A percentile compares a stretch with the other conserved stretches of the same genome.
phyloP scores from a whole-genome alignment of 2,329 filamentous ascomycete genomes.

The Nemania sp. region DNA sequence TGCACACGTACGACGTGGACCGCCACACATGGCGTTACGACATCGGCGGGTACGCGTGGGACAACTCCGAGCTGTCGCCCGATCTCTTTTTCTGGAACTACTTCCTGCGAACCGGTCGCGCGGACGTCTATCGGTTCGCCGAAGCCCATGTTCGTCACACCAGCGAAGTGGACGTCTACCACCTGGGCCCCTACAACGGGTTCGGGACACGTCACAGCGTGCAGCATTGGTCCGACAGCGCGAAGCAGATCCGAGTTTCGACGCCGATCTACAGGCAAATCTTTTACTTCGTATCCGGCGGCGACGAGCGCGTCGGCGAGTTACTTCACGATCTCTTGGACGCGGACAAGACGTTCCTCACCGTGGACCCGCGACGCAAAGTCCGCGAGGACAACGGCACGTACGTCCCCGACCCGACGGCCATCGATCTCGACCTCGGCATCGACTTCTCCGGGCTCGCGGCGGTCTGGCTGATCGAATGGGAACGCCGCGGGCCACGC shows the following conservation, averaged over 20 bases:
- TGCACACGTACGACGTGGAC: constrained; percentile 64
- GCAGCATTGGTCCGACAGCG: constrained; percentile 64
- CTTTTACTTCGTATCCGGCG: constrained; percentile 61
- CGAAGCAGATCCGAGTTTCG: constrained; percentile 66
- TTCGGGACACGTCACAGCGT: constrained; percentile 67
- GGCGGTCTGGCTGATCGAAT: constrained; percentile 62
- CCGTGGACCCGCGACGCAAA: constrained; percentile 62
- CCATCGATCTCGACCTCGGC: constrained; percentile 57
- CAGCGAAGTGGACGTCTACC: constrained; percentile 66
- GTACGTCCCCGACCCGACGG: constrained; percentile 50
- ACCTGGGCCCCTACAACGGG: constrained; percentile 60
- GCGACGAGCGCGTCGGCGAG: constrained; percentile 62
- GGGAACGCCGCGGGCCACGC: constrained; percentile 59
- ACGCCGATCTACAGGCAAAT: constrained; percentile 60
- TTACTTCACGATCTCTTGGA: constrained; percentile 57
- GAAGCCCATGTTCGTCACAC: constrained; percentile 63
- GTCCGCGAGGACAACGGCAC: constrained; percentile 54
- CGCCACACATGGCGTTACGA: constrained; percentile 67
- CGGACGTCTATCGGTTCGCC: constrained; percentile 62
- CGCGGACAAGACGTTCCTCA: constrained; percentile 56
- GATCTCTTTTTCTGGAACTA: constrained; percentile 67
- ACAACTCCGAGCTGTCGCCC: constrained; percentile 66
- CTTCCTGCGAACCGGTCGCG: constrained; percentile 62
- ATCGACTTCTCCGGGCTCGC: constrained; percentile 64
- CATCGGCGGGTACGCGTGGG: constrained; percentile 67